Conservation (phyloP, 192 early-diverging fungal genomes). For the Gamsiella multidivaricata region DNA sequence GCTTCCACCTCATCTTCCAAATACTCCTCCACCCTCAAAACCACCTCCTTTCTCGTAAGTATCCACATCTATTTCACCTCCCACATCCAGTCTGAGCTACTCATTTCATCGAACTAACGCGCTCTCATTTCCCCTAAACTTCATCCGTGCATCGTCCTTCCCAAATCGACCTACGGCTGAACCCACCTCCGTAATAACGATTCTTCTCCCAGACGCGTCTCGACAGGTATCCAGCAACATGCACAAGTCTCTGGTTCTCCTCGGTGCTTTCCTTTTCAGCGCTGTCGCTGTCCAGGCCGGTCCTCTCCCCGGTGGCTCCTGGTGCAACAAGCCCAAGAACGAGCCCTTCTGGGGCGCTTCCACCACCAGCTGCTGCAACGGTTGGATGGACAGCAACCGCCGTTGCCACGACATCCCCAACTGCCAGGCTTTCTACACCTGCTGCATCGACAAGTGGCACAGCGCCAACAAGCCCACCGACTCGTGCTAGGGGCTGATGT, state of each 20-base stretch:
- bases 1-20: no score
- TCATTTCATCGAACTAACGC: no score
- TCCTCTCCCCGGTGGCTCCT: conserved; percentile 20
- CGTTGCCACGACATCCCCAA: conserved; percentile 33
- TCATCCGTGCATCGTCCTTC: no score
- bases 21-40: no score
- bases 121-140: no score
- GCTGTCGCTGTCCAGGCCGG: conserved; percentile 21
- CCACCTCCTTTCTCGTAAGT: no score
- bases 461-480: conserved; percentile 27
- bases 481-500: no score
- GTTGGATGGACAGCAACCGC: conserved; percentile 25
- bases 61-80: no score
- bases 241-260: conserved; percentile 41
- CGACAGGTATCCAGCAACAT: conserved; percentile 27
- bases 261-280: conserved; percentile 23
- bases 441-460: conserved; percentile 35
- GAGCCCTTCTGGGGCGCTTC: conserved; percentile 42
- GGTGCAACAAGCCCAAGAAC: conserved; percentile 36
- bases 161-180: no score
- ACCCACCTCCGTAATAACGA: no score
- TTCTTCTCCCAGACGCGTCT: no score
- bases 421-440: conserved; percentile 35
- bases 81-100: no score
- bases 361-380: conserved; percentile 31